Conservation (phyloP, 2,329 filamentous ascomycete genomes). For the Colletotrichum simmondsii region DNA sequence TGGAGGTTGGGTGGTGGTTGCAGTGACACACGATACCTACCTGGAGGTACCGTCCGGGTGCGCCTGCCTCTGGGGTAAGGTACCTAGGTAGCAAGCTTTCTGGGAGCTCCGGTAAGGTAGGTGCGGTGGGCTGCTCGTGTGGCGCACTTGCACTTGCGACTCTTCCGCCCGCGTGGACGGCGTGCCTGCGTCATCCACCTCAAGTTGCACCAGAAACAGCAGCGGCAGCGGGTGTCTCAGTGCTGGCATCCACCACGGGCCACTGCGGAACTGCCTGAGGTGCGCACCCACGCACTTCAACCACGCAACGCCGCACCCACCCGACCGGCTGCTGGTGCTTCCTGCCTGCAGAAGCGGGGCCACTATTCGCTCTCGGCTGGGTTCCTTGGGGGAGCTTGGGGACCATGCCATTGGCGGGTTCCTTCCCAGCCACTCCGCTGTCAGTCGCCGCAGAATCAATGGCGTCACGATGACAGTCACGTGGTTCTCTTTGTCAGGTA, state of each 20-base stretch:
- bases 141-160: constrained; percentile 24
- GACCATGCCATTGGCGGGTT: constrained; percentile 17
- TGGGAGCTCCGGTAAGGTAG: constrained; percentile 27
- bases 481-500: background rate
- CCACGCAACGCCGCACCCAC: background rate
- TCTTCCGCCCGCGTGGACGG: background rate
- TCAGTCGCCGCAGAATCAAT: constrained; percentile 14
- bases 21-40: constrained; percentile 2
- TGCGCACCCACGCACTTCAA: background rate
- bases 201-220: background rate
- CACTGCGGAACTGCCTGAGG: background rate
- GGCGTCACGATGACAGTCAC: constrained; percentile 25
- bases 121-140: constrained; percentile 9
- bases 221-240: constrained; percentile 7
- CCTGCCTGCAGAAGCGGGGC: constrained; percentile 1
- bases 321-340: background rate
- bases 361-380: background rate
- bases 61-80: background rate
- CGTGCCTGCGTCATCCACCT: constrained; percentile 32
- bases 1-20: constrained; percentile 15
- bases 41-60: background rate
- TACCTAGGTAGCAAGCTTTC: constrained; percentile 4
- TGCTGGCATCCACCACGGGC: background rate
- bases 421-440: constrained; percentile 8
- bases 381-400: no score